Evolutionary conservation across 139 green algal genomes (phyloP).

Genomic region (Zygnema cylindricum): DNA sequence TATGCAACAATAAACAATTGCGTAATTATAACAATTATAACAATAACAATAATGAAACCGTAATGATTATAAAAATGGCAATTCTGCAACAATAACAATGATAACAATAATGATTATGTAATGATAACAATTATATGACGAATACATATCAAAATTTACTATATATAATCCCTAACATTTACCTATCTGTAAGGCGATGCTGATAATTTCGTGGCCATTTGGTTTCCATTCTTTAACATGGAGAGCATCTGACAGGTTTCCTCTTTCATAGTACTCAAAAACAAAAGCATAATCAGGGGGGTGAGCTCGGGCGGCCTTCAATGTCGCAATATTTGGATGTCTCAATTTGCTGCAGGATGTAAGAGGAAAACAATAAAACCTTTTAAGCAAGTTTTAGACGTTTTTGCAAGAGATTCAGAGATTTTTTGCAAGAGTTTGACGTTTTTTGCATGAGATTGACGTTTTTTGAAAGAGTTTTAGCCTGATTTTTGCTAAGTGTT

Average conservation of each 20-base stretch:
- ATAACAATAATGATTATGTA: too few species aligned
- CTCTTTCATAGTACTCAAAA: slow-evolving; percentile 30
- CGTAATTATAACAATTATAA: too few species aligned
- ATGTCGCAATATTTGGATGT: slow-evolving; percentile 49
- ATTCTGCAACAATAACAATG: too few species aligned
- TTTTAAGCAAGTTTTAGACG: background rate
- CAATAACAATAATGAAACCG: too few species aligned
- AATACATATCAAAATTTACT: too few species aligned
- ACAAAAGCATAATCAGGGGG: slow-evolving; percentile 46
- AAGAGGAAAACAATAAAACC: background rate
- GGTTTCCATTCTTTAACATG: slow-evolving; percentile 46
- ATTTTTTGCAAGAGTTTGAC: too few species aligned
- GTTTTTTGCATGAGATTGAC: too few species aligned
- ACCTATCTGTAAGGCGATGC: slow-evolving; percentile 47
- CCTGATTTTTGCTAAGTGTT: too few species aligned
- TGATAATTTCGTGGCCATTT: slow-evolving; percentile 8
- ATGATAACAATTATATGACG: too few species aligned
- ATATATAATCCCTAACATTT: background rate
- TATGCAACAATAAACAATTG: too few species aligned
- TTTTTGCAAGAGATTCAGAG: background rate
- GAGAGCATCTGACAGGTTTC: slow-evolving; percentile 44
- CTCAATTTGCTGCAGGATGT: slow-evolving; percentile 34
- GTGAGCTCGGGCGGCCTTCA: slow-evolving; percentile 43
- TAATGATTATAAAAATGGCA: too few species aligned
- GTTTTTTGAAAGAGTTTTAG: too few species aligned